Conservation (phyloP, 2,329 filamentous ascomycete species). For the Didymella segeticola region DNA sequence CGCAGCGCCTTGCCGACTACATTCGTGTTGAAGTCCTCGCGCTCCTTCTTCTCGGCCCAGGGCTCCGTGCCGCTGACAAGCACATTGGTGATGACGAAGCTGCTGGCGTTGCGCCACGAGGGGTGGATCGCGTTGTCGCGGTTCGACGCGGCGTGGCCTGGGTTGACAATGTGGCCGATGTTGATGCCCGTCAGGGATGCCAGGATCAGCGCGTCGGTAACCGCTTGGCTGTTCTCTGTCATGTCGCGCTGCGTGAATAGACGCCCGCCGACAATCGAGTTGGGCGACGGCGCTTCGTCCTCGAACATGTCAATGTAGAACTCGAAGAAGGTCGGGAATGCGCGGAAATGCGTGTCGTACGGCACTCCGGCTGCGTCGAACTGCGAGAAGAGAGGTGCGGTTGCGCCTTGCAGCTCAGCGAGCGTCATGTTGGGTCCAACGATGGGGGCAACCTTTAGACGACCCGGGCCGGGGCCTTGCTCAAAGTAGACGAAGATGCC, state of each 20-base stretch:
- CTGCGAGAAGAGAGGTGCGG: constrained; percentile 39
- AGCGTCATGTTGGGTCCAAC: constrained; percentile 43
- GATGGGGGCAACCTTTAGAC: constrained; percentile 43
- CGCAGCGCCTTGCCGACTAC: constrained; percentile 39
- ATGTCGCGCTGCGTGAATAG: constrained; percentile 43
- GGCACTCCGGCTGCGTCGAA: constrained; percentile 42
- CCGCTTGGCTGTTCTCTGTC: constrained; percentile 26
- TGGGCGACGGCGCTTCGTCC: constrained; percentile 39
- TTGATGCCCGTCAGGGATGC: constrained; percentile 35
- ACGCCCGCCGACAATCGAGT: constrained; percentile 43
- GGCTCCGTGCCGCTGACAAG: constrained; percentile 37
- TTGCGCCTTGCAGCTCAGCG: constrained; percentile 31
- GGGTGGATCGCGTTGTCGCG: constrained; percentile 46
- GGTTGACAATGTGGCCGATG: constrained; percentile 46
- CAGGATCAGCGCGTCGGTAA: constrained; percentile 37
- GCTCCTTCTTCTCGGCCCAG: constrained; percentile 41
- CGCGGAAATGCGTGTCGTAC: constrained; percentile 36
- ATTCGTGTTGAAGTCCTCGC: constrained; percentile 38
- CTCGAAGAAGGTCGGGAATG: constrained; percentile 46
- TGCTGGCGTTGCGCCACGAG: constrained; percentile 45
- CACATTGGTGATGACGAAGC: constrained; percentile 45
- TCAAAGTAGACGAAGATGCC: constrained; percentile 49
- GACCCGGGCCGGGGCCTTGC: constrained; percentile 30
- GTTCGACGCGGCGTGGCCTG: constrained; percentile 34
- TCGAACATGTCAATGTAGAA: constrained; percentile 48